These are phyloP conservation scores for Calvatia gigantea DNA, from an alignment of 768 basidiomycete species.

Conservation along the genomic window DNA sequence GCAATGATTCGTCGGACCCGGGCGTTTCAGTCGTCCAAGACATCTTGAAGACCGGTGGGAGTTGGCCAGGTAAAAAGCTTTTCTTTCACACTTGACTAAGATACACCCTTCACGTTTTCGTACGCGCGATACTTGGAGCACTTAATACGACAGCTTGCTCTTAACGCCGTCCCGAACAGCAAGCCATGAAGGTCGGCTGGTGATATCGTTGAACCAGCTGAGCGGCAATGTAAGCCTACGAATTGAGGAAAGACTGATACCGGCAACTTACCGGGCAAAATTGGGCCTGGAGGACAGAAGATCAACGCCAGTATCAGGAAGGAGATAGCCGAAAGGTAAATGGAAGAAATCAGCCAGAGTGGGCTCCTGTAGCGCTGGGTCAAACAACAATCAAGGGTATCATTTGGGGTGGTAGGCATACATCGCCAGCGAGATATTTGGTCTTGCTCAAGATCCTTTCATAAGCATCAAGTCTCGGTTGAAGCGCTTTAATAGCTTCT, in stretches of 20 bases:
- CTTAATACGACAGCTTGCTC: conserved; percentile 3
- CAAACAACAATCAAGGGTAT: neutral
- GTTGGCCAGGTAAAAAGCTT: no score
- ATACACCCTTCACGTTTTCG: no score
- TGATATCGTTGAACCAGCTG: conserved; percentile 25
- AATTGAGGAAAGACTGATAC: neutral
- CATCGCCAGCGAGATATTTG: conserved; percentile 55
- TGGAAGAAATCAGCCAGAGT: conserved; percentile 49
- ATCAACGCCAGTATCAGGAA: conserved; percentile 22
- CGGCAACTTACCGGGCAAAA: conserved; percentile 32
- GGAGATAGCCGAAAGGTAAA: conserved; percentile 31
- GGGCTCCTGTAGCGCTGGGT: conserved; percentile 25
- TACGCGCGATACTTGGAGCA: no score
- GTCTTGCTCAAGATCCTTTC: conserved; percentile 50
- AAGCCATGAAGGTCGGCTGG: conserved; percentile 19
- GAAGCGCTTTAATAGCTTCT: conserved; percentile 25
- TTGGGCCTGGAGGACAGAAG: conserved; percentile 38
- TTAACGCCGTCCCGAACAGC: conserved; percentile 20
- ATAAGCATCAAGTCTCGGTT: conserved; percentile 45
- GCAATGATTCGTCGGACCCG: no score
- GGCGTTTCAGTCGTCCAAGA: no score
- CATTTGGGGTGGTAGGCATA: no score
- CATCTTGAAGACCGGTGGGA: no score
- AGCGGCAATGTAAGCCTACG: neutral
- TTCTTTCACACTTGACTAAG: no score